Evolutionary conservation across 768 basidiomycete species (phyloP).

Genomic region (Russula emetica): DNA sequence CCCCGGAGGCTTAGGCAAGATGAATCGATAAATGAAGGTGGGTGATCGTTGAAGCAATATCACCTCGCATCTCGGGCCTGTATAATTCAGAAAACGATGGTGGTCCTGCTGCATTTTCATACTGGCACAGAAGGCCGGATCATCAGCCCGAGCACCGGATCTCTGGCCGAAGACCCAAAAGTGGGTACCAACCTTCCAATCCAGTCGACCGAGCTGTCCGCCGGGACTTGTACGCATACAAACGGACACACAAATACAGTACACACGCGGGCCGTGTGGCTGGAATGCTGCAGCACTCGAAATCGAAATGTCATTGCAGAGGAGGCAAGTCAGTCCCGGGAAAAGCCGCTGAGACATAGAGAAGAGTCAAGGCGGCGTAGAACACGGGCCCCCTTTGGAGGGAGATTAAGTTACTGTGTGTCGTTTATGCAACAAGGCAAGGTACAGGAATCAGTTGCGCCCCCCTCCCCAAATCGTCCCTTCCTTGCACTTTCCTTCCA

Average conservation of each 20-base stretch:
- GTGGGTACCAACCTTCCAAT: not conserved
- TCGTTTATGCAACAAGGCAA: slow-evolving; percentile 5
- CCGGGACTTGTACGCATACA: not conserved
- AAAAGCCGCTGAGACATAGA: not conserved
- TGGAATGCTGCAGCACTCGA: not conserved
- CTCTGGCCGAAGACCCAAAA: not conserved
- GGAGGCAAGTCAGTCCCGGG: not conserved
- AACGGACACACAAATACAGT: not conserved
- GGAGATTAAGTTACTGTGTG: slow-evolving; percentile 1
- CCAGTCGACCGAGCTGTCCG: not conserved
- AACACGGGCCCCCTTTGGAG: not conserved
- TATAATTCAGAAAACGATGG: not conserved
- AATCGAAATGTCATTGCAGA: not conserved
- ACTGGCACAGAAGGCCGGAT: not conserved
- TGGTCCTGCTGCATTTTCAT: not conserved
- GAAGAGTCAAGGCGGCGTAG: not conserved
- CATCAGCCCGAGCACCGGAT: not conserved
- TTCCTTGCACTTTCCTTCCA: not conserved
- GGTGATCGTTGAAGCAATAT: not conserved
- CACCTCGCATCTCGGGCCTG: not conserved
- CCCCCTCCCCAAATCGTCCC: slow-evolving; percentile 2
- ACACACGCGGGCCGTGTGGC: not conserved
- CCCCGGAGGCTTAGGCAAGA: not conserved
- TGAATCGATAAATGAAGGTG: not conserved
- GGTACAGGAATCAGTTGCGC: slow-evolving; percentile 5